Evolutionary conservation across 2,329 filamentous ascomycete species (phyloP).

Genomic region (Fusarium subglutinans): DNA sequence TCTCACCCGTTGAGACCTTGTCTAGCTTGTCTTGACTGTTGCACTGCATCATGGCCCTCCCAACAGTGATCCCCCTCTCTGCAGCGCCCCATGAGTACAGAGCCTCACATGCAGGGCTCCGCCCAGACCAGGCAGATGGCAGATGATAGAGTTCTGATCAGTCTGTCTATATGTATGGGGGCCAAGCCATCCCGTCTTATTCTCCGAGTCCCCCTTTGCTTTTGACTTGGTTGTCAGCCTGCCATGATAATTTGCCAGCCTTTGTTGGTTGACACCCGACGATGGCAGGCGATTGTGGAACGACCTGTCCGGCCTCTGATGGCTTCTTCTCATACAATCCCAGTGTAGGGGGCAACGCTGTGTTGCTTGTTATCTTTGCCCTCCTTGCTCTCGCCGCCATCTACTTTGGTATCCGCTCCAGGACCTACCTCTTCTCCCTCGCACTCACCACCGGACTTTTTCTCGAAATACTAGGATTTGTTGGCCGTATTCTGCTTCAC

Average conservation of each 20-base stretch:
- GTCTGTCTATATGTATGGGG: conserved; percentile 40
- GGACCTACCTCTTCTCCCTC: conserved; percentile 53
- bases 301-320: conserved; percentile 47
- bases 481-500: conserved; percentile 56
- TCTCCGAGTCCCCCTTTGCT: conserved; percentile 10
- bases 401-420: conserved; percentile 52
- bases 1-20: conserved; percentile 26
- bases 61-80: conserved; percentile 24
- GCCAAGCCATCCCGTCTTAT: conserved; percentile 32
- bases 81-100: conserved; percentile 33
- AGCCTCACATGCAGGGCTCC: conserved; percentile 41
- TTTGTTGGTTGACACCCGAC: conserved; percentile 32
- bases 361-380: conserved; percentile 53
- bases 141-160: conserved; percentile 15
- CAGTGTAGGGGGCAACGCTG: conserved; percentile 51
- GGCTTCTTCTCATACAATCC: conserved; percentile 52
- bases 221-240: conserved; percentile 28
- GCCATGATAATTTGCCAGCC: conserved; percentile 38
- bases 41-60: conserved; percentile 36
- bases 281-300: conserved; percentile 51
- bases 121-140: conserved; percentile 18
- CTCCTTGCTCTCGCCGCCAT: conserved; percentile 51
- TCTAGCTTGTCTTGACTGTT: conserved; percentile 24
- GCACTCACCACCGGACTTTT: conserved; percentile 53
- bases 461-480: conserved; percentile 58